Conservation (phyloP, 345 rosid species). For the Cardamine resedifolia region DNA sequence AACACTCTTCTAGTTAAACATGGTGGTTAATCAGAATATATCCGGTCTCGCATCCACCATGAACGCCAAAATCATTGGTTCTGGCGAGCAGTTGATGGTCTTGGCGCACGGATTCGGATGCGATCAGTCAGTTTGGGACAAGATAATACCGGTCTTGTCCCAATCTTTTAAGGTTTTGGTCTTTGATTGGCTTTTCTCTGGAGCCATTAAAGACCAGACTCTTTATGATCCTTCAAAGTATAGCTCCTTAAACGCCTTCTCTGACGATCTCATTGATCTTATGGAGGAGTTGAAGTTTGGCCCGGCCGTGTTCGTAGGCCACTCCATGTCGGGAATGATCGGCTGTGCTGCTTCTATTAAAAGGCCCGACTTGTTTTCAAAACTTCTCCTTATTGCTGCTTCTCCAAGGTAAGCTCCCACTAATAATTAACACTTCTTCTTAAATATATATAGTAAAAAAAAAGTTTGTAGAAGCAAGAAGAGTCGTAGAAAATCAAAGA, state of each 20-base stretch:
- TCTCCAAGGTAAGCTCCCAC: slow-evolving; percentile 60
- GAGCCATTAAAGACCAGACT: slow-evolving; percentile 54
- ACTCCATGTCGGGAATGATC: slow-evolving; percentile 85
- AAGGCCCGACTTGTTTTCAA: slow-evolving; percentile 64
- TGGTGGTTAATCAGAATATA: slow-evolving; percentile 44
- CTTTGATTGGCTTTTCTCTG: slow-evolving; percentile 81
- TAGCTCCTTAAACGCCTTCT: slow-evolving; percentile 56
- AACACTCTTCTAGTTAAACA: slow-evolving; percentile 21
- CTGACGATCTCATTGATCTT: slow-evolving; percentile 55
- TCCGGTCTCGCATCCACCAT: slow-evolving; percentile 46
- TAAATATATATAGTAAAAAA: not conserved
- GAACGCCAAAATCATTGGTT: slow-evolving; percentile 66
- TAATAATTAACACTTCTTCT: not conserved
- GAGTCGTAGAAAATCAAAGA: not conserved
- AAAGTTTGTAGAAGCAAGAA: not conserved
- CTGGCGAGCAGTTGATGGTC: slow-evolving; percentile 44
- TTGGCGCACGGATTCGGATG: slow-evolving; percentile 75
- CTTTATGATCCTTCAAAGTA: slow-evolving; percentile 59
- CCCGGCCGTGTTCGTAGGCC: slow-evolving; percentile 57
- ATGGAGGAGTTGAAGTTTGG: slow-evolving; percentile 53
- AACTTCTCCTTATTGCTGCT: slow-evolving; percentile 56
- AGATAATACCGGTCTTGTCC: slow-evolving; percentile 51
- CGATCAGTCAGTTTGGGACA: slow-evolving; percentile 70
- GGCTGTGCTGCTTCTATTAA: slow-evolving; percentile 80
- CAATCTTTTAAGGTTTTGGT: slow-evolving; percentile 48